Conservation (phyloP, 169 alveolate species). For the Eimeria tenella region DNA sequence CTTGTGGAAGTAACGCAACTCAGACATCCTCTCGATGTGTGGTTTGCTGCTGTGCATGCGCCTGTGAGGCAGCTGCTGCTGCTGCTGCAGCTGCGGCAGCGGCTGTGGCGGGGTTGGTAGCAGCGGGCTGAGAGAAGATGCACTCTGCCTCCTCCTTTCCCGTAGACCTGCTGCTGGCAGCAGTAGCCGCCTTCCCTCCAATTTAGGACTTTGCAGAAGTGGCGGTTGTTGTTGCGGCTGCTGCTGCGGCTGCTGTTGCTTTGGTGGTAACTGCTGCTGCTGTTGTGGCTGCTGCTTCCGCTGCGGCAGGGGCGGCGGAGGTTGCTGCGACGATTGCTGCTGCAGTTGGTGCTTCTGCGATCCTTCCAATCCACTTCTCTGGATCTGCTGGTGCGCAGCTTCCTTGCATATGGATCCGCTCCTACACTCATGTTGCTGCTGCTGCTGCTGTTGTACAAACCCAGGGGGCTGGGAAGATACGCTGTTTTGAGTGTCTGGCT, state of each 20-base stretch:
- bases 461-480: background rate
- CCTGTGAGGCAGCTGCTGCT: constrained; percentile 36
- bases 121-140: background rate
- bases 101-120: constrained; percentile 13
- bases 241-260: constrained; percentile 29
- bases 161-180: constrained; percentile 19
- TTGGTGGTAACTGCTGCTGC: too few relatives aligned
- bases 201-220: background rate
- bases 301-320: background rate
- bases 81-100: constrained; percentile 28
- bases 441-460: background rate
- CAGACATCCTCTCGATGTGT: constrained; percentile 9
- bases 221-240: constrained; percentile 22
- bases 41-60: constrained; percentile 28
- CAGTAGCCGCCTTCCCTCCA: constrained; percentile 24
- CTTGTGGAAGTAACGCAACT: background rate
- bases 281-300: background rate
- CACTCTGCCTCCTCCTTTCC: constrained; percentile 1
- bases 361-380: background rate
- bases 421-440: constrained; percentile 17
- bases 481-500: background rate
- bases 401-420: background rate
- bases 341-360: constrained; percentile 5
- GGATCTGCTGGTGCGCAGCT: background rate
- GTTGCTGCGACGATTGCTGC: constrained; percentile 7